Base-by-base conservation (phyloP, 2,329 filamentous ascomycete species). In the Pseudocercospora fijiensis region DNA sequence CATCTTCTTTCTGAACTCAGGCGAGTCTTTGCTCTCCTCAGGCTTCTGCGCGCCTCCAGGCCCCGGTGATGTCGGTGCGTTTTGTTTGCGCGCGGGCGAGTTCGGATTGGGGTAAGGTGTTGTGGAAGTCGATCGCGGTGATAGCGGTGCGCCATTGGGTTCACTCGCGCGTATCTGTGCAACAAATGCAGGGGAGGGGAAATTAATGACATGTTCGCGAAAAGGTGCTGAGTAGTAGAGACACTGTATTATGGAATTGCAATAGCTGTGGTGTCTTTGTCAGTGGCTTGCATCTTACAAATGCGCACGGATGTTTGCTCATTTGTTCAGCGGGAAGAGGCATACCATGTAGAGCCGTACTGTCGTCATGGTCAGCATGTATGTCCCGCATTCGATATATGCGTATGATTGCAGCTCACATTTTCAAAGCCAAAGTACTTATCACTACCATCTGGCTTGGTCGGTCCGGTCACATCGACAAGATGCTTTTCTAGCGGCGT, bases 361-460 rank as follows among this genome's bases (percentile, higher is more conserved):
- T 97, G 78, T 59, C 67, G 53, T 47, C 30, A 57, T 53, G 65
- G 70, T 68, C 37, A 66, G 53, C 57, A 18, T 61, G 2, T n/a
- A 64, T 52, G 41, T 37, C 7, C 22, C 28, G 30, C n/a, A 26
- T 41, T 55, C 8, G 37, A 56, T 28, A 24, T 8, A 53, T 49
- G n/a, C 43, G 27, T n/a, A 22, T 47, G 47, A n/a, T 8, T 20
- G 28, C 68, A 58, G 83, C 91, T 80, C 84, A 98, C 94, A 80
- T 99, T 99, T 80, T 99, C 95, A 77, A 98, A 89, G 16, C 95
- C 95, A 80, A 96, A 98, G 81, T 96, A 99, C 81, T 96, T 96
- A 81, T 98, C 95, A 76, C 91, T 96, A 60, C 95, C 95, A 78
- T 98, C 93, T 70, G 85, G 83, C 73, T 92, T 88, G 70, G 96